Conservation (phyloP, 1,139 yeast genomes). For the Taphrina communis region DNA sequence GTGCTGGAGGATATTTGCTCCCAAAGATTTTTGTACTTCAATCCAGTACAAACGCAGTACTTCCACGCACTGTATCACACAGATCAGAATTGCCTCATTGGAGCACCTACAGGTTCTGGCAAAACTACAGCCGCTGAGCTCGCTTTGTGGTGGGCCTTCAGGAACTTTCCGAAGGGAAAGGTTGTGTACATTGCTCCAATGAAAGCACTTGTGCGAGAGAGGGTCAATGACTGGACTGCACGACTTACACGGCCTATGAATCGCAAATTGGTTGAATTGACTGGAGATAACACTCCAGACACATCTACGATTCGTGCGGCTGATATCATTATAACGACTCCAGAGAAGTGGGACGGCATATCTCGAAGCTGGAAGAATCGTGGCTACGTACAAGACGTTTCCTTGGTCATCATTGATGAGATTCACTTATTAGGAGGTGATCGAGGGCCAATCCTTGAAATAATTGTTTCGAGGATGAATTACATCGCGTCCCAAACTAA, state of each 20-base stretch:
- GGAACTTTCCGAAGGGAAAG: constrained; percentile 46
- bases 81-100: constrained; percentile 82
- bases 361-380: constrained; percentile 98
- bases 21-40: constrained; percentile 77
- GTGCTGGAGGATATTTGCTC: constrained; percentile 71
- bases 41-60: constrained; percentile 98
- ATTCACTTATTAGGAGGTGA: constrained; percentile 96
- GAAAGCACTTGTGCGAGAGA: constrained; percentile 96
- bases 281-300: constrained; percentile 96
- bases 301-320: constrained; percentile 85
- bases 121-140: constrained; percentile 96
- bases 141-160: constrained; percentile 79
- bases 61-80: constrained; percentile 86
- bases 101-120: constrained; percentile 99
- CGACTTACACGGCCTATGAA: constrained; percentile 67
- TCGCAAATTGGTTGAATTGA: constrained; percentile 81
- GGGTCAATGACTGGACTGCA: constrained; percentile 92
- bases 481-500: constrained; percentile 79
- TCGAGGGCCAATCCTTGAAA: constrained; percentile 96
- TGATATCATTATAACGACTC: constrained; percentile 92
- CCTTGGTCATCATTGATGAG: constrained; percentile 96
- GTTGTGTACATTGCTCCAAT: constrained; percentile 87
- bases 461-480: constrained; percentile 98
- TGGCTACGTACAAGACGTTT: constrained; percentile 86
- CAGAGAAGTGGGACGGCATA: constrained; percentile 98